These are phyloP conservation scores for Gentiana straminea DNA, from an alignment of 257 asterid genomes.

Conservation along the genomic window DNA sequence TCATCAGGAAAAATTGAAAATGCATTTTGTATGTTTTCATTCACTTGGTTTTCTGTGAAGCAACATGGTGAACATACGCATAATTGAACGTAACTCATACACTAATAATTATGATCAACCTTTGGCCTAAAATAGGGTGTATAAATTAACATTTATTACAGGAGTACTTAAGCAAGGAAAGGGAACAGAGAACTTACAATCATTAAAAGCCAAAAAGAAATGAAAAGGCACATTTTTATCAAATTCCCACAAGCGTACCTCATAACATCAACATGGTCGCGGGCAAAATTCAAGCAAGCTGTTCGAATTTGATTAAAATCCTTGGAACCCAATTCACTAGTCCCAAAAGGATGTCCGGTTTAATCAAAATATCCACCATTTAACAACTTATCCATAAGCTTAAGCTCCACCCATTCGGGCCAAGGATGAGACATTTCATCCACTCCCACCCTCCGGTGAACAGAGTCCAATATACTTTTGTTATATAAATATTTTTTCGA, in stretches of 20 bases:
- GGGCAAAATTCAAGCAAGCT: slow-evolving; percentile 80
- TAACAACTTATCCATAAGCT: slow-evolving; percentile 44
- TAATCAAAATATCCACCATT: slow-evolving; percentile 52
- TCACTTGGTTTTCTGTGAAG: too few species aligned
- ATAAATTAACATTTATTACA: neutral
- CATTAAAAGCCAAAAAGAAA: neutral
- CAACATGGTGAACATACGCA: neutral
- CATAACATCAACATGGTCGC: slow-evolving; percentile 54
- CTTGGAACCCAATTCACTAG: slow-evolving; percentile 29
- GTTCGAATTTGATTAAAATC: slow-evolving; percentile 59
- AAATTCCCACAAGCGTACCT: slow-evolving; percentile 29
- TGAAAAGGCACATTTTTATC: neutral
- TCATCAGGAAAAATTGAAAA: slow-evolving; percentile 1
- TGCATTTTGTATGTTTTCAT: too few species aligned
- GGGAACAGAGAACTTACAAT: too few species aligned
- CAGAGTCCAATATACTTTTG: too few species aligned
- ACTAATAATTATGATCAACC: too few species aligned
- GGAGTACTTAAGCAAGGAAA: neutral
- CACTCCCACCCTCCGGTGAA: too few species aligned
- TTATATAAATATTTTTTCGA: too few species aligned
- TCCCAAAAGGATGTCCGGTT: slow-evolving; percentile 51
- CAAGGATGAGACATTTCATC: slow-evolving; percentile 59
- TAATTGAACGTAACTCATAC: too few species aligned
- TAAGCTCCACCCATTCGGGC: slow-evolving; percentile 73
- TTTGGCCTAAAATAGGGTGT: neutral